A percentile compares a stretch with the other conserved stretches of the same genome.
Evolutionary conservation across 129 eudicot species (phyloP).

Genomic region (Arctium lappa): DNA sequence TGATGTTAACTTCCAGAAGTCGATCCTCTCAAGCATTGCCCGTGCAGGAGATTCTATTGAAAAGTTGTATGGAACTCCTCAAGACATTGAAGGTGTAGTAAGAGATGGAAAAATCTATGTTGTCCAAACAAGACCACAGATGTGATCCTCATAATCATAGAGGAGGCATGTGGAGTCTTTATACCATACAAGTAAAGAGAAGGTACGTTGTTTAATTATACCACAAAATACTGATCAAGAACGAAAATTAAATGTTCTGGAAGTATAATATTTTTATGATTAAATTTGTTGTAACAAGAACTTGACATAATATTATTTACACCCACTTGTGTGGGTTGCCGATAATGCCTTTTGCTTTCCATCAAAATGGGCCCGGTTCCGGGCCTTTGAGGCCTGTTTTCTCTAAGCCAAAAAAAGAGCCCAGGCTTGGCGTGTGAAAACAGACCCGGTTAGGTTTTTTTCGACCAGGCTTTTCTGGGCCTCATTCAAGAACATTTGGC

Average conservation of each 20-base stretch:
- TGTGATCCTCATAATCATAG: conserved; percentile 40
- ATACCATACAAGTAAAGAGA: conserved; percentile 1
- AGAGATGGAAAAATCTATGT: conserved; percentile 86
- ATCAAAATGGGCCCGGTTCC: background rate
- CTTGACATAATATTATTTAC: background rate
- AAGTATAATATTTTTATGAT: background rate
- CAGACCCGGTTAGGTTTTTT: too few relatives aligned
- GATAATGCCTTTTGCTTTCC: background rate
- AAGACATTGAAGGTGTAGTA: conserved; percentile 97
- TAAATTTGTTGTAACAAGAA: background rate
- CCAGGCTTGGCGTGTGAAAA: background rate
- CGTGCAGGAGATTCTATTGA: conserved; percentile 80
- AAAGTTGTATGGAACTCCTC: conserved; percentile 90
- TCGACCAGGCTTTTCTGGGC: too few relatives aligned
- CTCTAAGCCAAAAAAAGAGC: background rate
- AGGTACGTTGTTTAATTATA: background rate
- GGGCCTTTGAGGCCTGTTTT: background rate
- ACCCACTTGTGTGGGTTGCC: background rate
- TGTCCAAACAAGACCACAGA: conserved; percentile 97
- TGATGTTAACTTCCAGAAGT: conserved; percentile 58
- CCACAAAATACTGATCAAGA: conserved; percentile 12
- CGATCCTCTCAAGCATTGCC: conserved; percentile 74
- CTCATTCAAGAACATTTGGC: too few relatives aligned
- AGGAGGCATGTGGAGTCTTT: background rate
- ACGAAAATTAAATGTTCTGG: background rate